phyloP scores from a whole-genome alignment of 116 monocot genomes.

The Iris pallida region DNA sequence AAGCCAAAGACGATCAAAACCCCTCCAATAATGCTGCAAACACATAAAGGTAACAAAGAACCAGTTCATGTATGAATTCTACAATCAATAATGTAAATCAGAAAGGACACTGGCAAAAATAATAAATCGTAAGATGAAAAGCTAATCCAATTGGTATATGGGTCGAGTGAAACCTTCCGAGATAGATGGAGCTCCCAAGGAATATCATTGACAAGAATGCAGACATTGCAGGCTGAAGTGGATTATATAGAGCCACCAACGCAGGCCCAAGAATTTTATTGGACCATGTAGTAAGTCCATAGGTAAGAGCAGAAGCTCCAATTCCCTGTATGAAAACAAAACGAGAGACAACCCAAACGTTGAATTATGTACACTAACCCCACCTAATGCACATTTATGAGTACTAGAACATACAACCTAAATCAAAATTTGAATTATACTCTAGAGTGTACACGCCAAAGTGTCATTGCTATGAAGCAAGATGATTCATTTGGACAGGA shows the following conservation, averaged over 20 bases:
- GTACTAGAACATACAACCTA: too few species aligned
- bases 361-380: not conserved
- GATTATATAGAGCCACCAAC: constrained; percentile 16
- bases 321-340: constrained; percentile 15
- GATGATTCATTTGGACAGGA: too few species aligned
- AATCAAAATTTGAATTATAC: too few species aligned
- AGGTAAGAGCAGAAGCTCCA: constrained; percentile 16
- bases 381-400: not conserved
- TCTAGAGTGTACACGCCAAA: too few species aligned
- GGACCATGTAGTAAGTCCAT: constrained; percentile 23
- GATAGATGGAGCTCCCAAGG: constrained; percentile 17
- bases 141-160: too few species aligned
- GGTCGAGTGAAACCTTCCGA: constrained; percentile 14
- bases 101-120: too few species aligned
- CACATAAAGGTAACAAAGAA: not conserved
- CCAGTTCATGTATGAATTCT: too few species aligned
- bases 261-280: constrained; percentile 22
- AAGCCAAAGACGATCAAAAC: constrained; percentile 34
- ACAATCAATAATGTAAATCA: too few species aligned
- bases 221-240: constrained; percentile 24
- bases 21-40: constrained; percentile 35
- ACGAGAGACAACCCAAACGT: not conserved
- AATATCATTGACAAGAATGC: constrained; percentile 16
- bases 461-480: too few species aligned
- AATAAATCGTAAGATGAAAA: too few species aligned